These are phyloP conservation scores for Schrenkiella parvula DNA, from an alignment of 345 rosid species.

Conservation along the genomic window DNA sequence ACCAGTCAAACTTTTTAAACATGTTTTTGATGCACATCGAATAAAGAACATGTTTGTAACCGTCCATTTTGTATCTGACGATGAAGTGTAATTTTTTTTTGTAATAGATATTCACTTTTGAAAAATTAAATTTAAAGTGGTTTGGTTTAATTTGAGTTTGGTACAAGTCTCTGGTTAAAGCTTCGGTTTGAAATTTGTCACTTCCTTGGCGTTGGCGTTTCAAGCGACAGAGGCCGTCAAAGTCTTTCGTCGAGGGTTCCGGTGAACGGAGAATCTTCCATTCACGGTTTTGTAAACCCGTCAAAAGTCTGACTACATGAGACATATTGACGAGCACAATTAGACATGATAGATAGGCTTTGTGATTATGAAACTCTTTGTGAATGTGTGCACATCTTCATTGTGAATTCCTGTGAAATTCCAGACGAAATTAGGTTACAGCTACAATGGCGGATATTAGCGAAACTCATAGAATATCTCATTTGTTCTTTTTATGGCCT, in stretches of 20 bases:
- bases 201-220: no score
- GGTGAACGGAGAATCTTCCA: neutral
- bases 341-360: no score
- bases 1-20: neutral
- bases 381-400: no score
- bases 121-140: no score
- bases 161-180: neutral
- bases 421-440: no score
- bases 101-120: neutral
- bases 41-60: neutral
- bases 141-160: neutral
- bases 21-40: neutral
- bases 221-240: no score
- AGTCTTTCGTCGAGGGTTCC: neutral
- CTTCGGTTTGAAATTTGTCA: neutral
- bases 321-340: no score
- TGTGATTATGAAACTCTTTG: no score
- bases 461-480: neutral
- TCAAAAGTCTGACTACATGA: no score
- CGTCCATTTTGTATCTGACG: conserved; percentile 14
- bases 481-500: no score
- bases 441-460: no score
- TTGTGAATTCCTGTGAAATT: no score
- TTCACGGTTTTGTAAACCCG: neutral
- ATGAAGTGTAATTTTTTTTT: neutral